Evolutionary conservation across 75 land plant species (phyloP), one percentile per base, ranked within the genome.

Genomic region (Pseudotsuga menziesii): DNA sequence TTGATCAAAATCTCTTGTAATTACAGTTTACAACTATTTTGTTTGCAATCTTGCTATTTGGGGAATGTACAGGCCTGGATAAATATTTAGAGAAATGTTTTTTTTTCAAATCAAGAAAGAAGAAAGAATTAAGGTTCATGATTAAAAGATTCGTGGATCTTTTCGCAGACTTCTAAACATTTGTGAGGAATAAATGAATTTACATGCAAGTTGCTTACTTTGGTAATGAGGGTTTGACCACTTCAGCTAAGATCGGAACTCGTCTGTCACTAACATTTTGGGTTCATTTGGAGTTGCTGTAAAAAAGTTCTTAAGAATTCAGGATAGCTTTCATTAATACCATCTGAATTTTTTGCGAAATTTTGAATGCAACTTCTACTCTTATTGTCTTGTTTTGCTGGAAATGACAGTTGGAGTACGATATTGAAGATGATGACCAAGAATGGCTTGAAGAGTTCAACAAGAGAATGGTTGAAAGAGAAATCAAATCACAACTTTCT

Each of bases 371-470:
- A 66, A 39, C 23, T 19, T 35, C 36, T 69, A 39, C 16, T 5
- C 35, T 16, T 64, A 13, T 69, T 17, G 72, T 41, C n/a, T 69
- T 39, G 1, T 4, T 69, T 39, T 44, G 12, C 36, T 69, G 19
- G 54, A 74, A 56, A 36, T 80, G 54, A 15, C 77, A 80, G 77
- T 73, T 70, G 4, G 76, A 80, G 16, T 82, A 82, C 67, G 77
- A 82, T 57, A 56, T 81, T 77, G 84, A 82, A 59, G 84, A 81
- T 8, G 84, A 82, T 39, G 84, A 82, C 61, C 77, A 81, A 59
- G 71, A 62, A 32, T 82, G 84, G 84, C 77, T 82, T 23, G 57
- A 44, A 19, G 75, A 57, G 41, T 81, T 70, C 58, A 79, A 82
- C 56, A 41, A 74, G 19, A 25, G 58, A 9, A 35, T 61, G 4